A percentile compares a stretch with the other conserved stretches of the same genome.
phyloP scores from a whole-genome alignment of 2,329 filamentous ascomycete species.

The Daldinia eschscholtzii region DNA sequence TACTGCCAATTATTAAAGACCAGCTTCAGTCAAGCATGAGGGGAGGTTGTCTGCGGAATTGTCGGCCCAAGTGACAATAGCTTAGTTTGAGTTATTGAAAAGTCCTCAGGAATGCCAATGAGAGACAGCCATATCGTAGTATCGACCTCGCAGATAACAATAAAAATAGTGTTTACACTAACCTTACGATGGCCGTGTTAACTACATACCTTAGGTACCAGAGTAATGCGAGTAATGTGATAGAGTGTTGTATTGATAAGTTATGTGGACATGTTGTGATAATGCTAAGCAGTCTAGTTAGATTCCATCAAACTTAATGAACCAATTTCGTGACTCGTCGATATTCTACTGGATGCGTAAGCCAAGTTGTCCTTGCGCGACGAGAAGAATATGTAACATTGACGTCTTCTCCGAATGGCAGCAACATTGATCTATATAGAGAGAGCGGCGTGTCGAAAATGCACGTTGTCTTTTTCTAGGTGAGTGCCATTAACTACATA shows the following conservation, averaged over 20 bases:
- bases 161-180: conserved; percentile 36
- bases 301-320: neutral
- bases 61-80: conserved; percentile 41
- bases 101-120: conserved; percentile 42
- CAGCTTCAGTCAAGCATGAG: conserved; percentile 37
- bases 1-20: conserved; percentile 17
- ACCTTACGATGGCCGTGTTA: conserved; percentile 3
- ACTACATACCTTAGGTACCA: neutral
- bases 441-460: neutral
- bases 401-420: neutral
- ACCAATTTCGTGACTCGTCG: neutral
- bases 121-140: conserved; percentile 43
- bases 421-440: neutral
- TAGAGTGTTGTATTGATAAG: neutral
- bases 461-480: neutral
- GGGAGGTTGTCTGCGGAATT: conserved; percentile 40
- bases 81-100: conserved; percentile 41
- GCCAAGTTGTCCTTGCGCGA: neutral
- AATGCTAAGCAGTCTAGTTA: neutral
- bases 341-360: neutral
- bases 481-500: too few species aligned
- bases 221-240: neutral
- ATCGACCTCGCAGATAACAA: conserved; percentile 35
- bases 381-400: neutral
- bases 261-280: neutral